Conservation (phyloP, 768 basidiomycete genomes). For the Termitomyces sp. region DNA sequence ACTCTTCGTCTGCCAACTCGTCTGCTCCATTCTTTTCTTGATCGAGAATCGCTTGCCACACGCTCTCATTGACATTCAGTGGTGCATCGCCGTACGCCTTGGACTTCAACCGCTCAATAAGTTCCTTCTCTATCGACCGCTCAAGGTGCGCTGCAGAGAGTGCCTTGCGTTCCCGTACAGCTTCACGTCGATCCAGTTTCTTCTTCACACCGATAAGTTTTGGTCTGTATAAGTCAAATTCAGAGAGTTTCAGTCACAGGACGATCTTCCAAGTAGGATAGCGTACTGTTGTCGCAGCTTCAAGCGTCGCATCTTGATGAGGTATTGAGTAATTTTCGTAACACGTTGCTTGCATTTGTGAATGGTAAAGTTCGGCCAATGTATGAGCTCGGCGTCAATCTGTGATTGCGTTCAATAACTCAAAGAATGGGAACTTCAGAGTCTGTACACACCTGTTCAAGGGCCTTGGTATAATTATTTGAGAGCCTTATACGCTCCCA, state of each 20-base stretch:
- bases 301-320: conserved; percentile 95
- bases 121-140: conserved; percentile 92
- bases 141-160: conserved; percentile 95
- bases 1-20: conserved; percentile 47
- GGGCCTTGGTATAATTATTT: conserved; percentile 91
- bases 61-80: conserved; percentile 95
- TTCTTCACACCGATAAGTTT: conserved; percentile 96
- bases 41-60: conserved; percentile 92
- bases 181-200: conserved; percentile 92
- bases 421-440: background rate
- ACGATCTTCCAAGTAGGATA: background rate
- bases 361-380: conserved; percentile 96
- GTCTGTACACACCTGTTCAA: conserved; percentile 74
- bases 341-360: conserved; percentile 99
- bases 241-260: background rate
- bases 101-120: conserved; percentile 91
- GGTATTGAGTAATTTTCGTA: conserved; percentile 98
- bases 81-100: conserved; percentile 98
- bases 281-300: conserved; percentile 84
- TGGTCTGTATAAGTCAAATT: conserved; percentile 51
- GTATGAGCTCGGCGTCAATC: conserved; percentile 95
- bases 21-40: conserved; percentile 63
- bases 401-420: conserved; percentile 28
- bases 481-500: conserved; percentile 95
- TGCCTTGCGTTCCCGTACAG: conserved; percentile 92